Evolutionary conservation across 805 yeast species (phyloP), one percentile per base, ranked within the genome.

Genomic region (Schwanniomyces pseudopolymorphus): DNA sequence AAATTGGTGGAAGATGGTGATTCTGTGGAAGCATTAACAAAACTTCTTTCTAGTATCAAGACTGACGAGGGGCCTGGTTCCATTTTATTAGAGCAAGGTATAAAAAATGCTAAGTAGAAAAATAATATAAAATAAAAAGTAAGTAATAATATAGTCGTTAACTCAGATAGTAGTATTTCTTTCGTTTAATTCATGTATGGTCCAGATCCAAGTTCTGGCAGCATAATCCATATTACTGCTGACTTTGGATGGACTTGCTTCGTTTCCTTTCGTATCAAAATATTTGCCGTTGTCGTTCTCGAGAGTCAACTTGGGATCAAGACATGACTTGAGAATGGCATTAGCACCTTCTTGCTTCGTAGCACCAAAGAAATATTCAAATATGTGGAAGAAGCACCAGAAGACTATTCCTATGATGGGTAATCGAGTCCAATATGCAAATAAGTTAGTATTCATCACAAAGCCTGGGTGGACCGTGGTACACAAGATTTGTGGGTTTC

Each of bases 381-480:
- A 81, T 6, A 84, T 58, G 58, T 86, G 88, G 61, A 87, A 86
- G 8, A 80, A 63, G 33, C 85, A 64, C 89, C 91, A 83, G 54
- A 86, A 86, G 28, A 85, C 56, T 1, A 81, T 74, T 0, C 96
- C 96, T n/a, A 89, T 74, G 4, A 88, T 68, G 0, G 96, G 95
- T 13, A 85, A 68, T 46, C 89, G 68, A 2, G 92, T 87, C 83
- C 90, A 85, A 60, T 85, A 87, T 39, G 85, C 73, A 60, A 85
- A 86, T 40, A 85, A 63, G 53, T 85, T 84, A 2, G 96, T 84
- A 56, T 83, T 83, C 87, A 89, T 84, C n/a, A 87, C 88, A 52
- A 87, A 77, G 0, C 96, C 96, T 0, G 96, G 96, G 57, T 88
- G 91, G 3, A 87, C 87, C 1, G 89, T 75, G 31, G 80, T 63